Evolutionary conservation across 352 stramenopile species (phyloP).

Genomic region (Phytopythium oedochilum): DNA sequence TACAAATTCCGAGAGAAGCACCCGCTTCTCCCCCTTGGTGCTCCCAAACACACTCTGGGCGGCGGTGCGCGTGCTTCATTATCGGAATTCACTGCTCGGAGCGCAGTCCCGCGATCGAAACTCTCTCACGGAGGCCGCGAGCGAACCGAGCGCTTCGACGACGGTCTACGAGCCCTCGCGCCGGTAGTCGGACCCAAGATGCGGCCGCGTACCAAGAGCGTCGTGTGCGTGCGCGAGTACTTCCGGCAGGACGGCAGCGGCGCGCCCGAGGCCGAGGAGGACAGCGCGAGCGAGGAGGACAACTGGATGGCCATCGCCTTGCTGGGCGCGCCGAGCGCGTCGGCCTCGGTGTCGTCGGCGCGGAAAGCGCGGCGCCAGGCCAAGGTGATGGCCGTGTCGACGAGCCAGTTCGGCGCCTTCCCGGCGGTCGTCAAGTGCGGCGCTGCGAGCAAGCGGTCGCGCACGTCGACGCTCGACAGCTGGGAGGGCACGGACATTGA

Average conservation of each 20-base stretch:
- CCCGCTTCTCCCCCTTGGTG: background rate
- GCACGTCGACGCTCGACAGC: conserved; percentile 54
- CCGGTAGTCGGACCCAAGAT: conserved; percentile 20
- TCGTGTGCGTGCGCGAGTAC: conserved; percentile 71
- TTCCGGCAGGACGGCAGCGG: conserved; percentile 53
- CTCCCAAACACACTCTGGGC: background rate
- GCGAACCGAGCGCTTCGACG: too few species aligned
- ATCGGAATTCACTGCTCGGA: background rate
- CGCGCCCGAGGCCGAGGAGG: conserved; percentile 32
- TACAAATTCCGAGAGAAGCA: background rate
- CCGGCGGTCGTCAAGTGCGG: conserved; percentile 29
- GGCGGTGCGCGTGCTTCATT: background rate
- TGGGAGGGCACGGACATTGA: conserved; percentile 49
- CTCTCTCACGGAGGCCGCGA: too few species aligned
- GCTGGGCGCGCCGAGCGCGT: conserved; percentile 12
- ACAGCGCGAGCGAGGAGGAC: conserved; percentile 33
- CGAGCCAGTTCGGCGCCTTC: conserved; percentile 3
- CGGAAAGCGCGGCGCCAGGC: background rate
- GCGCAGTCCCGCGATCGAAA: background rate
- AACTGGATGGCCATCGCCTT: conserved; percentile 48
- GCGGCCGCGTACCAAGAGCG: conserved; percentile 66
- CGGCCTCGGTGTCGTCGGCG: too few species aligned
- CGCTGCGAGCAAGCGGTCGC: conserved; percentile 27
- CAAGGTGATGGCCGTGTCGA: background rate
- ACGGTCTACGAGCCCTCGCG: too few species aligned